Evolutionary conservation across 2,329 filamentous ascomycete genomes (phyloP).

Genomic region (Sporothrix protearum): DNA sequence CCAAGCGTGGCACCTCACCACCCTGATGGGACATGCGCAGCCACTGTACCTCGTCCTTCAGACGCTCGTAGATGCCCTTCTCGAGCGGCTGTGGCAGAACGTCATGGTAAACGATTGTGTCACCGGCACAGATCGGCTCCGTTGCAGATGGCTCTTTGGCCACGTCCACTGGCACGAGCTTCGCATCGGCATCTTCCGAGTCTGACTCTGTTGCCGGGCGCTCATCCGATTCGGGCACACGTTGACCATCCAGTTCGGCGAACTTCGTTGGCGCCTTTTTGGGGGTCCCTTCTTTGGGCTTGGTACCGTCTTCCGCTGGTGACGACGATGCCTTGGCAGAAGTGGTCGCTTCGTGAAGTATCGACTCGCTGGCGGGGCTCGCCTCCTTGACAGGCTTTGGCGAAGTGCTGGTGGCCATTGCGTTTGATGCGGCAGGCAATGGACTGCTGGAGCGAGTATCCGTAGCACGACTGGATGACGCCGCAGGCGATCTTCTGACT

Average conservation of each 20-base stretch:
- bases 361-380: neutral
- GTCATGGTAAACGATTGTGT: constrained; percentile 70
- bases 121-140: constrained; percentile 69
- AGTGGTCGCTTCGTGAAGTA: neutral
- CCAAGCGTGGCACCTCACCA: constrained; percentile 84
- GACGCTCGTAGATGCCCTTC: constrained; percentile 61
- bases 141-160: constrained; percentile 32
- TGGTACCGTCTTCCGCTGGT: too few species aligned
- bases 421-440: neutral
- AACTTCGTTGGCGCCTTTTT: neutral
- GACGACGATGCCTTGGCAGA: neutral
- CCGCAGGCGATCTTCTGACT: neutral
- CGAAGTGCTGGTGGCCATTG: neutral
- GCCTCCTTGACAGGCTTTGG: neutral
- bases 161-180: neutral
- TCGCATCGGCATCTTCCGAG: neutral
- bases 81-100: constrained; percentile 59
- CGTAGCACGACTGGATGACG: neutral
- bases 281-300: neutral
- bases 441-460: neutral
- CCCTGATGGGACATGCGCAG: constrained; percentile 89
- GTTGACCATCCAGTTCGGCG: neutral
- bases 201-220: neutral
- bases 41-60: constrained; percentile 77
- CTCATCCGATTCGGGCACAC: neutral